Conservation (phyloP, 177 flowering plant genomes). For the Vitis hybrid region DNA sequence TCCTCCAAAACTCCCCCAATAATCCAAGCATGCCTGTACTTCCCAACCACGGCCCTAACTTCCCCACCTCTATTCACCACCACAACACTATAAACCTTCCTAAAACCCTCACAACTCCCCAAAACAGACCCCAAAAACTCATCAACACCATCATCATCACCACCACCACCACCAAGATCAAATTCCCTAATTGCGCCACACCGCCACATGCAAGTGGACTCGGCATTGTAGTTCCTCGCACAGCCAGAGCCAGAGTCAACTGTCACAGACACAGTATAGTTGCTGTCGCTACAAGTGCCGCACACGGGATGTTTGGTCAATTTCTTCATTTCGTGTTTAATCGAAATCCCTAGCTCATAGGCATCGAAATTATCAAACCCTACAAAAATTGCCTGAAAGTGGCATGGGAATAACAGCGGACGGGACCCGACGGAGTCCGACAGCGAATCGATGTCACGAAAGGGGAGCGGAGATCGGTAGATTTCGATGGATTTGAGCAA, state of each 20-base stretch:
- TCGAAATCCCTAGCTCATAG: conserved; percentile 34
- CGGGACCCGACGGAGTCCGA: conserved; percentile 40
- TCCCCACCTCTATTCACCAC: conserved; percentile 52
- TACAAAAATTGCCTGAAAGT: conserved; percentile 60
- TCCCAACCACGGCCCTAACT: conserved; percentile 70
- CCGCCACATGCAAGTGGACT: conserved; percentile 30
- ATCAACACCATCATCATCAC: conserved; percentile 51
- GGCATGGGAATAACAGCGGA: conserved; percentile 61
- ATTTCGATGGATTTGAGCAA: conserved; percentile 80
- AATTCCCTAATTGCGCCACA: conserved; percentile 44
- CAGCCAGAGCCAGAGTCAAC: conserved; percentile 44
- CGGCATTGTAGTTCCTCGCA: conserved; percentile 9
- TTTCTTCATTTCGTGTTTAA: conserved; percentile 36
- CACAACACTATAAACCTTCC: conserved; percentile 64
- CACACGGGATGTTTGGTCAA: conserved; percentile 31
- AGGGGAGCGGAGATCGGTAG: conserved; percentile 89
- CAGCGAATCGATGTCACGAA: conserved; percentile 60
- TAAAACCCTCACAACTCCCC: conserved; percentile 21
- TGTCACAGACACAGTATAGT: conserved; percentile 55
- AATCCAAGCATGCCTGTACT: conserved; percentile 87
- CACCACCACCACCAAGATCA: conserved; percentile 19
- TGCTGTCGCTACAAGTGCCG: conserved; percentile 42
- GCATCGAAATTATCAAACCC: conserved; percentile 31
- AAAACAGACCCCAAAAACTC: conserved; percentile 43
- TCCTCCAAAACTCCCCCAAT: conserved; percentile 45